Percentiles rank a stretch among this genome's conserved stretches.
Conservation (phyloP, 2,329 filamentous ascomycete genomes). For the Alternaria infectoria region DNA sequence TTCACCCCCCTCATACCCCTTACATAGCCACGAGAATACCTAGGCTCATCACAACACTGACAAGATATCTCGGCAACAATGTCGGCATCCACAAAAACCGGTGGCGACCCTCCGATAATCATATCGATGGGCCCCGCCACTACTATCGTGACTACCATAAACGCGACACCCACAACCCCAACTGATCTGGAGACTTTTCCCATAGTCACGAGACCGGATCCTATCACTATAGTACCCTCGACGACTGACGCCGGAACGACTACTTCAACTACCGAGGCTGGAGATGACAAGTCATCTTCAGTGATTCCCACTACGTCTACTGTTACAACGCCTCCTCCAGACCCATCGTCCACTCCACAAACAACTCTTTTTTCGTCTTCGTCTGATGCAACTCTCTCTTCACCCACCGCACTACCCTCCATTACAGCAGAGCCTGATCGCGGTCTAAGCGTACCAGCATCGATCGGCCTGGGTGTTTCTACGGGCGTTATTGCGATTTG, state of each 20-base stretch:
- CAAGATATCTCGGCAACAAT: background rate
- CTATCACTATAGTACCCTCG: background rate
- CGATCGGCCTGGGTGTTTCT: background rate
- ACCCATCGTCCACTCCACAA: background rate
- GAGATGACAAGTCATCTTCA: background rate
- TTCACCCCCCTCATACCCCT: background rate
- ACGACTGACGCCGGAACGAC: background rate
- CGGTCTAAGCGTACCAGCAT: background rate
- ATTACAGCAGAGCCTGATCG: background rate
- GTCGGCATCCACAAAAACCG: background rate
- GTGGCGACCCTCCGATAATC: background rate
- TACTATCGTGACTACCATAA: background rate
- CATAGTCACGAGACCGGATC: background rate
- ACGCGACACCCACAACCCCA: background rate
- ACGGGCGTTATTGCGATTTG: background rate
- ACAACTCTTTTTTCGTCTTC: background rate
- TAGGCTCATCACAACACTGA: background rate
- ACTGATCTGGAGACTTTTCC: background rate
- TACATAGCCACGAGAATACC: background rate
- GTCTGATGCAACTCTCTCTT: background rate
- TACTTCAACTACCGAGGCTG: background rate
- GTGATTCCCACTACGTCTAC: background rate
- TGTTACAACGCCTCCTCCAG: background rate
- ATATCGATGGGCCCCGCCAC: conserved; percentile 4
- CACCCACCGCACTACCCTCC: background rate